Conservation (phyloP, 2,329 filamentous ascomycete genomes). For the Aurifilum marmelostoma region DNA sequence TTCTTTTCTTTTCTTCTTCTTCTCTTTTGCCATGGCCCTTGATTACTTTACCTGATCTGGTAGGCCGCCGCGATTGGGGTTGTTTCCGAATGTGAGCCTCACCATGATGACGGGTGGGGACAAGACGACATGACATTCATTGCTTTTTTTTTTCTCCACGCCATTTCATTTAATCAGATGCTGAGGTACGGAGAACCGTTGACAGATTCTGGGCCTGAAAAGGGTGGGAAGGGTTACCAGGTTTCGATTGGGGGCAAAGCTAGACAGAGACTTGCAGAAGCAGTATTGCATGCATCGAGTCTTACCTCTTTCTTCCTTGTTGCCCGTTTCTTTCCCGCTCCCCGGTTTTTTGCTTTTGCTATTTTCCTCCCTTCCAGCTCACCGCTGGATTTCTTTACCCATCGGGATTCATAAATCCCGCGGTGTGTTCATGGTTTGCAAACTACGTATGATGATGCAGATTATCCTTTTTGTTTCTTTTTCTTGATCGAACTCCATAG, state of each 20-base stretch:
- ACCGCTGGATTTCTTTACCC: slow-evolving; percentile 2
- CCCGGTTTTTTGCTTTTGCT: slow-evolving; percentile 20
- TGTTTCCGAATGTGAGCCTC: slow-evolving; percentile 5
- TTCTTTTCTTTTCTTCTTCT: too few relatives aligned
- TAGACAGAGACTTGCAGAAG: slow-evolving; percentile 1
- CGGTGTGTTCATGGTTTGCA: background rate
- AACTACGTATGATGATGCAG: background rate
- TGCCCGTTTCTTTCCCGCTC: slow-evolving; percentile 35
- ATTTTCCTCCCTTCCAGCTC: slow-evolving; percentile 24
- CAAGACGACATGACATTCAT: background rate
- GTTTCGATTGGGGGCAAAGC: too few relatives aligned
- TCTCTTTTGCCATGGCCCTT: too few relatives aligned
- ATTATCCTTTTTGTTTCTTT: background rate
- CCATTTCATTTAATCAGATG: background rate
- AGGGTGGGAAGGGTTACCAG: too few relatives aligned
- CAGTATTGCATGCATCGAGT: background rate
- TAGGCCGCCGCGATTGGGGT: background rate
- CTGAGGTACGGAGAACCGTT: background rate
- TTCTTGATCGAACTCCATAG: background rate
- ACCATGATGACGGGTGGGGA: background rate
- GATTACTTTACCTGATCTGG: background rate
- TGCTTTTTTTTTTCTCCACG: background rate
- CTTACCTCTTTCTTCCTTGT: slow-evolving; percentile 3
- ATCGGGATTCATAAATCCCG: background rate
- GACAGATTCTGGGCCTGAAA: background rate